Evolutionary conservation across 139 green algal species (phyloP).

Genomic region (Chlorella sp.): DNA sequence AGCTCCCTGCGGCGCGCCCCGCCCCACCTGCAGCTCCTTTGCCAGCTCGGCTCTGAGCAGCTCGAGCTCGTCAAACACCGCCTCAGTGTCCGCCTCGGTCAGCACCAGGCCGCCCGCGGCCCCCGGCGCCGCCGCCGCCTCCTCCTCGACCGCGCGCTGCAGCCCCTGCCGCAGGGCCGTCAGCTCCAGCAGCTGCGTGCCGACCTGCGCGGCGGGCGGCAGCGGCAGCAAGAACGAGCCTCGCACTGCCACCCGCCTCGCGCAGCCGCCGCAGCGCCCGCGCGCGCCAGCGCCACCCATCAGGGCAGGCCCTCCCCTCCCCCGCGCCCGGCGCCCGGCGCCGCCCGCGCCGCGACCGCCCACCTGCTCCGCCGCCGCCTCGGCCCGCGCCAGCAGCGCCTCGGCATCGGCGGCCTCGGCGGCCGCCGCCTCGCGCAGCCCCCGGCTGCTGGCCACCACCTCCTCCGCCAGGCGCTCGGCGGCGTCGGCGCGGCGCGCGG

Average conservation of each 20-base stretch:
- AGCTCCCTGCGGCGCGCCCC: neutral
- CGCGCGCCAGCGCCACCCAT: too few relatives aligned
- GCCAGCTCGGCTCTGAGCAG: too few relatives aligned
- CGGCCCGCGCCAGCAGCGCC: neutral
- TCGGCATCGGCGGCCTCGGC: conserved; percentile 11
- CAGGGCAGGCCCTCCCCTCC: too few relatives aligned
- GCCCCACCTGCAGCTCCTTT: neutral
- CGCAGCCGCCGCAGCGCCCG: too few relatives aligned
- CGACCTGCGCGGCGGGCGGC: neutral
- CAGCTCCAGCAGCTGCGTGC: conserved; percentile 23
- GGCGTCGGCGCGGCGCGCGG: too few relatives aligned
- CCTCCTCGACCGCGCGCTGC: neutral
- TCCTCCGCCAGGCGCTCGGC: too few relatives aligned
- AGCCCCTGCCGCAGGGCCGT: conserved; percentile 5
- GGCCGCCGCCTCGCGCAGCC: conserved; percentile 13
- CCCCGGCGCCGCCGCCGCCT: neutral
- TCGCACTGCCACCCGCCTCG: too few relatives aligned
- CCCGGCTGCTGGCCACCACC: too few relatives aligned
- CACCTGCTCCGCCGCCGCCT: neutral
- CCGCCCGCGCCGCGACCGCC: neutral
- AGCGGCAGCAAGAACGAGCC: neutral
- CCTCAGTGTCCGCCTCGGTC: conserved; percentile 19
- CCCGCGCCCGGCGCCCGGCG: too few relatives aligned
- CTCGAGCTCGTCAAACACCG: conserved; percentile 37
- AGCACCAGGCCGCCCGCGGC: too few relatives aligned